Evolutionary conservation across 352 stramenopile genomes (phyloP), one percentile per base, ranked within the genome.

Genomic region (Globisporangium solare): DNA sequence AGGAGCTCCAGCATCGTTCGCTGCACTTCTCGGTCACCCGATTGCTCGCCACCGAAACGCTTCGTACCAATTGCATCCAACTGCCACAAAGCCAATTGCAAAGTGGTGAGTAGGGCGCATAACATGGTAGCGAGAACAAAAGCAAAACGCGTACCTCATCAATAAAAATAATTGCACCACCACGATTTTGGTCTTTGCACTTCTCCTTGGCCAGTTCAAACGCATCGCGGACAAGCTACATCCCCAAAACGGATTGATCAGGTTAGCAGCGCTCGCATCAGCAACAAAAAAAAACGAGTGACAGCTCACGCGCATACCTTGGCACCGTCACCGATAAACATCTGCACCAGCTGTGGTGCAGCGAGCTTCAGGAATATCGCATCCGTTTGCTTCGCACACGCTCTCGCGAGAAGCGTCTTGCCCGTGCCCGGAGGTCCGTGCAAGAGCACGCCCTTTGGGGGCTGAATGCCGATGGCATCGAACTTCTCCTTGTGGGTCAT

Each of bases 401-500:
- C 97, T 47, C 97, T 76, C n/a, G 97, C 97, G 24, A 99, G 70
- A 22, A 99, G 71, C 10, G 97, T 99, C 76, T 99, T 99, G 45
- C 97, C 97, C 1, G 97, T 99, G 13, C 97, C 97, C 4, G 97
- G 97, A 3, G 96, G 96, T 37, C 96, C 96, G 65, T 99, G 89
- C 17, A 99, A 70, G 40, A 99, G 74, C 52, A 99, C 80, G 27
- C 97, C 97, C 83, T 99, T 99, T 20, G 97, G 97, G 4, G 95
- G 91, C 58, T 88, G 68, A 65, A 98, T 98, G 17, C 96, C 97
- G 60, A 99, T 98, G 17, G 89, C 90, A 32, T 98, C 83, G 75
- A 99, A 99, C 69, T 96, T 94, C 58, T 99, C 95, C 60, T 96
- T 97, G 75, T 99, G 96, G 12, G 95, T 99, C 91, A 99, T 98